These are phyloP conservation scores for Citrus reticulata DNA, from an alignment of 345 rosid species.

Conservation along the genomic window DNA sequence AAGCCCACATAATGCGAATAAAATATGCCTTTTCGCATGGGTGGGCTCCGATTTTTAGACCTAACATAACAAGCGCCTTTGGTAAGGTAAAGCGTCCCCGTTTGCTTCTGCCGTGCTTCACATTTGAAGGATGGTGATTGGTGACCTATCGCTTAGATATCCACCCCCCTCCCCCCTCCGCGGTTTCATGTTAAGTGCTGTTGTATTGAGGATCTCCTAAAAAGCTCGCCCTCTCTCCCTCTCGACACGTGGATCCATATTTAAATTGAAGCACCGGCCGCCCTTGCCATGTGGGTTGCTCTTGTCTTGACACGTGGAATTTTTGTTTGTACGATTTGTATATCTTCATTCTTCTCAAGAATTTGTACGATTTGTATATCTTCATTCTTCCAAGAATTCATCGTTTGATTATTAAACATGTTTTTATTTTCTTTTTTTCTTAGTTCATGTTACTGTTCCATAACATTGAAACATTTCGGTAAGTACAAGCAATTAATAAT, in stretches of 20 bases:
- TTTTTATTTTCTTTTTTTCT: no score
- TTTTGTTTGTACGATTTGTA: no score
- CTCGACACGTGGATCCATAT: not conserved
- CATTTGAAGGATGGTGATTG: not conserved
- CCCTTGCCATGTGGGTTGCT: not conserved
- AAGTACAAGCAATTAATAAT: not conserved
- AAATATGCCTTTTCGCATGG: not conserved
- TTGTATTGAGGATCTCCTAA: not conserved
- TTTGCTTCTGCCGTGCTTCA: not conserved
- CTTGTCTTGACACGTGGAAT: not conserved
- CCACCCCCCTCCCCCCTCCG: no score
- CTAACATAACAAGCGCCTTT: not conserved
- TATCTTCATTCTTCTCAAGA: not conserved
- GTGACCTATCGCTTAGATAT: not conserved
- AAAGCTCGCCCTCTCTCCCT: not conserved
- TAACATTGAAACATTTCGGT: not conserved
- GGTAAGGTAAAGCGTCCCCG: no score
- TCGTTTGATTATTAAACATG: no score
- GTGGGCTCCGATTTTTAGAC: not conserved
- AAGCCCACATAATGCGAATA: not conserved
- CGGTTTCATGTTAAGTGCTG: not conserved
- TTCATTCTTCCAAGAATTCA: not conserved
- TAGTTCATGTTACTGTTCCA: no score
- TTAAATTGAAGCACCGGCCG: not conserved
- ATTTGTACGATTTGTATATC: no score